Percentiles rank a stretch among this genome's conserved stretches.
Conservation (phyloP, 2,329 filamentous ascomycete species). For the Phialemonium atrogriseum region DNA sequence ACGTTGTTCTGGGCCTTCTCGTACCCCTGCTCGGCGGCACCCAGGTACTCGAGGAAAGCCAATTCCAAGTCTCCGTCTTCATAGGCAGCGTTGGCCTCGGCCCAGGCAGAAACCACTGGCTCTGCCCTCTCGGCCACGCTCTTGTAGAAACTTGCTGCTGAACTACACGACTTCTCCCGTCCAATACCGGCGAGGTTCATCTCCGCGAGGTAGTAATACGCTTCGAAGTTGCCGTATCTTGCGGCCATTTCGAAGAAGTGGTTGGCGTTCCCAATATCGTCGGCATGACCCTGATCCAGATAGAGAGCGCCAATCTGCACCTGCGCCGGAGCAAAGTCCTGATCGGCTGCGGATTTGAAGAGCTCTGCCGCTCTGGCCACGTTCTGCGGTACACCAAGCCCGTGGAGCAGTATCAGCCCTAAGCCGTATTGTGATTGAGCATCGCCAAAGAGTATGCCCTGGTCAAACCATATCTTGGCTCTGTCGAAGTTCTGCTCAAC, state of each 20-base stretch:
- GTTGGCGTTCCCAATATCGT: slow-evolving; percentile 68
- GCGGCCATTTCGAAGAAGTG: slow-evolving; percentile 85
- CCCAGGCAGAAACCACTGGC: slow-evolving; percentile 66
- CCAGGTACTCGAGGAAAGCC: slow-evolving; percentile 72
- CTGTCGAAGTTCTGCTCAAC: slow-evolving; percentile 69
- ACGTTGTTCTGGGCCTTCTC: slow-evolving; percentile 86
- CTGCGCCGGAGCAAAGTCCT: slow-evolving; percentile 72
- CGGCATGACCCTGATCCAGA: slow-evolving; percentile 66
- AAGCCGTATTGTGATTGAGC: slow-evolving; percentile 77
- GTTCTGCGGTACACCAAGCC: slow-evolving; percentile 62
- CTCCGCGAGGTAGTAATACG: slow-evolving; percentile 87
- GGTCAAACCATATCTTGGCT: slow-evolving; percentile 75
- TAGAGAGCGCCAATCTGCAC: slow-evolving; percentile 78
- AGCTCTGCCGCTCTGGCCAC: slow-evolving; percentile 63
- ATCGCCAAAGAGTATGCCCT: slow-evolving; percentile 68
- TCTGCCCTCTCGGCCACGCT: slow-evolving; percentile 67
- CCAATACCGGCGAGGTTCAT: slow-evolving; percentile 75
- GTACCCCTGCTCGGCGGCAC: slow-evolving; percentile 88
- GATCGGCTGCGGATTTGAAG: slow-evolving; percentile 72
- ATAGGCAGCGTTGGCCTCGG: slow-evolving; percentile 76
- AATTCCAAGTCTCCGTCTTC: slow-evolving; percentile 70
- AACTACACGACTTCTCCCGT: slow-evolving; percentile 66
- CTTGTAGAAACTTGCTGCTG: slow-evolving; percentile 78
- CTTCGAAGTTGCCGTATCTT: slow-evolving; percentile 75
- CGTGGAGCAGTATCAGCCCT: slow-evolving; percentile 75